Evolutionary conservation across 2,329 filamentous ascomycete genomes (phyloP).

Genomic region (Ceratocystiopsis sp.): DNA sequence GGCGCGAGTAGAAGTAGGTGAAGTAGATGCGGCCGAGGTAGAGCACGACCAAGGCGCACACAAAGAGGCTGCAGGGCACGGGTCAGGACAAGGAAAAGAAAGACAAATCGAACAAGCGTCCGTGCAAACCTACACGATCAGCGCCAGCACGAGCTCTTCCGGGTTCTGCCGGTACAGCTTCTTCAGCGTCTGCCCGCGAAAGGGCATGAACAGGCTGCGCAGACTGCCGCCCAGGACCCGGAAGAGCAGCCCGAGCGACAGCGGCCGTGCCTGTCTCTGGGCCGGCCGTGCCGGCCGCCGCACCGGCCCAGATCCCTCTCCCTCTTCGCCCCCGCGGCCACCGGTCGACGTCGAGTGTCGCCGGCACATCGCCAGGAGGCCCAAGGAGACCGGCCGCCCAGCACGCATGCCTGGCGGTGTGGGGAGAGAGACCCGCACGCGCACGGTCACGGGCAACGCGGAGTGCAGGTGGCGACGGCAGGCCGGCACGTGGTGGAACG

Average conservation of each 20-base stretch:
- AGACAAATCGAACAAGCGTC: neutral
- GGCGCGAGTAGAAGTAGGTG: conserved; percentile 34
- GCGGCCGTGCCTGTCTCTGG: conserved; percentile 1
- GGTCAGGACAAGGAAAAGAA: too few species aligned
- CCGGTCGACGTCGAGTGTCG: too few species aligned
- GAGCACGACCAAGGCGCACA: conserved; percentile 11
- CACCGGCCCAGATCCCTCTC: too few species aligned
- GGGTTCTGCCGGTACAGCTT: conserved; percentile 24
- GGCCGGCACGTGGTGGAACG: too few species aligned
- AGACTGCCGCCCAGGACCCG: conserved; percentile 17
- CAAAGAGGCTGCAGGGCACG: too few species aligned
- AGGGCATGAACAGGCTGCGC: conserved; percentile 19
- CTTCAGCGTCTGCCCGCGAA: conserved; percentile 21
- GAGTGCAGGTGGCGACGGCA: too few species aligned
- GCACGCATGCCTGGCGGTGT: too few species aligned
- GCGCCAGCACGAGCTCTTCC: conserved; percentile 24
- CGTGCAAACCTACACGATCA: conserved; percentile 20
- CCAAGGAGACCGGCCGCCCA: too few species aligned
- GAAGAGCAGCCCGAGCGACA: conserved; percentile 15
- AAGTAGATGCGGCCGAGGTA: conserved; percentile 31
- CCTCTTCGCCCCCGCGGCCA: too few species aligned
- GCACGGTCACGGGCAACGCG: too few species aligned
- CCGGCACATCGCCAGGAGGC: too few species aligned
- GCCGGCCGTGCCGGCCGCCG: neutral
- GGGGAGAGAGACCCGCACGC: too few species aligned